phyloP scores from a whole-genome alignment of 768 basidiomycete genomes.

The Kockovaella imperatae region DNA sequence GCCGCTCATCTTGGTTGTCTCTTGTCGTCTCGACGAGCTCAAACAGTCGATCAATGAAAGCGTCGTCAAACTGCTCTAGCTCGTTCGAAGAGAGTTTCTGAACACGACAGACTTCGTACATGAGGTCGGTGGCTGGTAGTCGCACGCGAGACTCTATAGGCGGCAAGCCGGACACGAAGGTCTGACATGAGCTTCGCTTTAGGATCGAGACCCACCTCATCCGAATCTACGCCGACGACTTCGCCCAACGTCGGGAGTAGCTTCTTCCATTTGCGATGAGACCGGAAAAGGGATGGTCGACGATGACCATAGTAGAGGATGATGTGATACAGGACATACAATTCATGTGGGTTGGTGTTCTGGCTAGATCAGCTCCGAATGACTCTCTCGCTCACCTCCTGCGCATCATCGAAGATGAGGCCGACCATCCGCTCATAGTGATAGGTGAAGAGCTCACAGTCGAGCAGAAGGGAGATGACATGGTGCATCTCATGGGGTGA shows the following conservation, averaged over 20 bases:
- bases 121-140: slow-evolving; percentile 59
- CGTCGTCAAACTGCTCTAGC: slow-evolving; percentile 75
- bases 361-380: slow-evolving; percentile 36
- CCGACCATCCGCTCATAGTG: slow-evolving; percentile 90
- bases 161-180: slow-evolving; percentile 33
- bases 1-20: slow-evolving; percentile 75
- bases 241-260: slow-evolving; percentile 72
- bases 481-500: slow-evolving; percentile 75
- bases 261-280: slow-evolving; percentile 73
- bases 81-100: slow-evolving; percentile 73
- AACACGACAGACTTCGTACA: slow-evolving; percentile 90
- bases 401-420: slow-evolving; percentile 61
- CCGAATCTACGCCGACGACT: slow-evolving; percentile 49
- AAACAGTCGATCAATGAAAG: slow-evolving; percentile 81
- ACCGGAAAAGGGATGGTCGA: slow-evolving; percentile 62
- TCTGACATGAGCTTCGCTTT: slow-evolving; percentile 20
- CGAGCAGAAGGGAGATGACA: slow-evolving; percentile 65
- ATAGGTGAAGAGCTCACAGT: slow-evolving; percentile 79
- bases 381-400: slow-evolving; percentile 51
- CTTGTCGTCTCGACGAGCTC: slow-evolving; percentile 89
- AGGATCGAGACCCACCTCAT: slow-evolving; percentile 58
- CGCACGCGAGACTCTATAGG: slow-evolving; percentile 80
- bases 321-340: slow-evolving; percentile 69
- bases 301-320: slow-evolving; percentile 69
- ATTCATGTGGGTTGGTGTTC: slow-evolving; percentile 78